phyloP scores from a whole-genome alignment of 495 filamentous ascomycete species.

The Amniculicola lignicola region DNA sequence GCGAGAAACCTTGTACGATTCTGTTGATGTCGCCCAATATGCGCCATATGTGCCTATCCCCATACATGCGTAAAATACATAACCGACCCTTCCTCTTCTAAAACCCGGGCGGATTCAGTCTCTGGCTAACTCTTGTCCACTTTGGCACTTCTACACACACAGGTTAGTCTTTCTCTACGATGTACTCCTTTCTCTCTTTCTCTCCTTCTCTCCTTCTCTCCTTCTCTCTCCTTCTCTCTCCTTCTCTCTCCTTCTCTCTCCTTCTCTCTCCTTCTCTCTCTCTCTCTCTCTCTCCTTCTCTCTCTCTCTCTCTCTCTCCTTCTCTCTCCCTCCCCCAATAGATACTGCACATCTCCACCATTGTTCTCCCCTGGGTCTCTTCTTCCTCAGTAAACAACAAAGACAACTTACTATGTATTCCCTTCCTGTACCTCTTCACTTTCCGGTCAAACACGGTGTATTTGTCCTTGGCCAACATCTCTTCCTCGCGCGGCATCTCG shows the following conservation, averaged over 20 bases:
- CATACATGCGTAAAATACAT: too few relatives aligned
- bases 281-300: neutral
- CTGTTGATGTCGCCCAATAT: too few relatives aligned
- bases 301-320: constrained; percentile 1
- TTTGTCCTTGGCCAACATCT: constrained; percentile 96
- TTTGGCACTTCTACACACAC: constrained; percentile 27
- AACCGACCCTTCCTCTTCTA: constrained; percentile 6
- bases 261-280: neutral
- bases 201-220: too few relatives aligned
- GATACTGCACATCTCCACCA: neutral
- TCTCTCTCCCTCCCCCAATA: neutral
- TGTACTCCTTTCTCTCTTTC: too few relatives aligned
- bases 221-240: neutral
- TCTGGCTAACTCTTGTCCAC: constrained; percentile 34
- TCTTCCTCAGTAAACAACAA: neutral
- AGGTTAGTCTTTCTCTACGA: too few relatives aligned
- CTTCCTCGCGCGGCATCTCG: constrained; percentile 92
- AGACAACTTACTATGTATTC: constrained; percentile 82
- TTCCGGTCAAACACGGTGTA: constrained; percentile 98
- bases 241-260: constrained; percentile 2
- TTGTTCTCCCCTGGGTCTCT: neutral
- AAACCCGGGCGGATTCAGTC: constrained; percentile 32
- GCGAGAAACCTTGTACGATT: too few relatives aligned
- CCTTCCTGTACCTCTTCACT: constrained; percentile 91
- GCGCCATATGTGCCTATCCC: too few relatives aligned